A percentile compares a stretch with the other conserved stretches of the same genome.
Evolutionary conservation across 192 early-diverging fungal species (phyloP).

Genomic region (Coemansia sp.): DNA sequence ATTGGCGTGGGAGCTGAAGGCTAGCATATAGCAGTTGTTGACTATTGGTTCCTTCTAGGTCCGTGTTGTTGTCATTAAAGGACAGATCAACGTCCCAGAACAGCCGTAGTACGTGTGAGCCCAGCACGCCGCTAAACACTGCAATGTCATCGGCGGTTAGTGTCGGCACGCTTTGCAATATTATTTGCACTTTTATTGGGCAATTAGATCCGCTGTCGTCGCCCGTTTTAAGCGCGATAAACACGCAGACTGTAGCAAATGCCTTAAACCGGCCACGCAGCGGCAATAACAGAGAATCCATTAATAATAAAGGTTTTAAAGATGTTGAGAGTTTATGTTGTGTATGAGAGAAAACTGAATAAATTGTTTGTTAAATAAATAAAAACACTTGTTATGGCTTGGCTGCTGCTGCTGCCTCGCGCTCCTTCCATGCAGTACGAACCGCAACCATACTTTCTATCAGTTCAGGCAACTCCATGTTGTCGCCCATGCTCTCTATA

Average conservation of each 20-base stretch:
- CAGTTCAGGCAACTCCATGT: conserved; percentile 54
- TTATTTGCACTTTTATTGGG: conserved; percentile 12
- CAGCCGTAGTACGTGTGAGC: conserved; percentile 18
- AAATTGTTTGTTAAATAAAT: background rate
- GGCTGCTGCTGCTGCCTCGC: conserved; percentile 5
- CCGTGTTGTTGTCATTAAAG: background rate
- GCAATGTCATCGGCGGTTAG: conserved; percentile 24
- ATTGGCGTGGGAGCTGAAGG: background rate
- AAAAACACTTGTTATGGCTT: conserved; percentile 9
- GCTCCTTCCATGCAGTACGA: conserved; percentile 29
- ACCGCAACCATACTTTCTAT: background rate
- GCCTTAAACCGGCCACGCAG: conserved; percentile 14
- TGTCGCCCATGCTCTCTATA: conserved; percentile 72
- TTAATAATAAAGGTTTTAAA: background rate
- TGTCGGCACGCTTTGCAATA: background rate
- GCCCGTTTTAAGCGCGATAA: conserved; percentile 15
- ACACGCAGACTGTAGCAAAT: conserved; percentile 33
- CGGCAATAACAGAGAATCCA: background rate
- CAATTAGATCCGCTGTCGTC: background rate
- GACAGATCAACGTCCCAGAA: conserved; percentile 11
- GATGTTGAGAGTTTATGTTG: no score
- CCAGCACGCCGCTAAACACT: conserved; percentile 21
- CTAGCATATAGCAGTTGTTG: background rate
- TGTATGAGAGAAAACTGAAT: no score
- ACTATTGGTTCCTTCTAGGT: no score